phyloP scores from a whole-genome alignment of 257 asterid species.

The Osmanthus fragrans region DNA sequence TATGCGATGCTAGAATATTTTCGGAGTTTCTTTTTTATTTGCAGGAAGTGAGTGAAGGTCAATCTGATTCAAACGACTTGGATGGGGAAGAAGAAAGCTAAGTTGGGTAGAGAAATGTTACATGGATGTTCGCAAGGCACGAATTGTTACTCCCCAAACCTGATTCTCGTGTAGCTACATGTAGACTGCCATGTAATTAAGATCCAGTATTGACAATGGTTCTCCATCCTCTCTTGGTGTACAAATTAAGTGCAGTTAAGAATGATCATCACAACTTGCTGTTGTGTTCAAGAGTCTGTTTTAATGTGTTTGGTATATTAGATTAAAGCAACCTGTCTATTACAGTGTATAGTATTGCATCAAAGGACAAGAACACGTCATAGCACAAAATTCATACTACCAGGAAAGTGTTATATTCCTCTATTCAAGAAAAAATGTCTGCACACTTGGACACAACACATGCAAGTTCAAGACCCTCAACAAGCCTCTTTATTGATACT shows the following conservation, averaged over 20 bases:
- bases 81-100: slow-evolving; percentile 1
- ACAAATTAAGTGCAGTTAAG: neutral
- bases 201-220: neutral
- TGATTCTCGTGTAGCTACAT: neutral
- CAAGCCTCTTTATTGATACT: neutral
- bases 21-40: neutral
- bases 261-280: neutral
- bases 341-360: no score
- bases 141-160: neutral
- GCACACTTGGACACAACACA: neutral
- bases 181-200: neutral
- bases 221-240: neutral
- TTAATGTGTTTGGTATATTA: neutral
- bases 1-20: neutral
- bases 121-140: neutral
- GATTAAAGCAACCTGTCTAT: neutral
- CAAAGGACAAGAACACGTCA: no score
- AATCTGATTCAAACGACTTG: slow-evolving; percentile 17
- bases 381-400: neutral
- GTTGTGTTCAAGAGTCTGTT: neutral
- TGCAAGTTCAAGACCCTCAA: neutral
- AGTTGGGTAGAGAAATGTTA: slow-evolving; percentile 3
- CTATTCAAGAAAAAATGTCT: neutral
- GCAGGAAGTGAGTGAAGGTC: slow-evolving; percentile 38
- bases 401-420: neutral